A percentile compares a stretch with the other conserved stretches of the same genome.
These are phyloP conservation scores for Candida taoyuanica DNA, from an alignment of 805 yeast genomes.

Conservation along the genomic window DNA sequence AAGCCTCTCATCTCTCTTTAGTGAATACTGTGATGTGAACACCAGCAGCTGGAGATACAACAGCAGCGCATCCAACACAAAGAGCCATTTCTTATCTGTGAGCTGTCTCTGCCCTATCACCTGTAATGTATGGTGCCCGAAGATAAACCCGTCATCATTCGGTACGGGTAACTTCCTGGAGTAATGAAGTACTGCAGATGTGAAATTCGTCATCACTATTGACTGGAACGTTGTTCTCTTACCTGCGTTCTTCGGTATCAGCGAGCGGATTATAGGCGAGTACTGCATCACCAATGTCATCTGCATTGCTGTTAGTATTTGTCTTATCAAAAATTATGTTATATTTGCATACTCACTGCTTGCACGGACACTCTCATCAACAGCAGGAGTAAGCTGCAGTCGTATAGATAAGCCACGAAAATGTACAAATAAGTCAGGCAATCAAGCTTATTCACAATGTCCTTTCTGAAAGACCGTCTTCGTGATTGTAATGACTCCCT, in stretches of 20 bases:
- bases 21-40: conserved; percentile 13
- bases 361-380: conserved; percentile 13
- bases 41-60: conserved; percentile 18
- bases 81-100: conserved; percentile 14
- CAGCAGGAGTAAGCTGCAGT: conserved; percentile 24
- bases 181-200: conserved; percentile 12
- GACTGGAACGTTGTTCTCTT: conserved; percentile 14
- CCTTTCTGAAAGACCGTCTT: conserved; percentile 13
- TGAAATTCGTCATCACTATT: conserved; percentile 11
- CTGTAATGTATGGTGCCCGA: conserved; percentile 27
- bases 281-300: conserved; percentile 8
- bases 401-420: conserved; percentile 20
- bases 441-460: conserved; percentile 13
- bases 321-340: neutral
- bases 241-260: conserved; percentile 9
- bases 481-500: conserved; percentile 16
- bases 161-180: conserved; percentile 21
- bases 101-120: conserved; percentile 23
- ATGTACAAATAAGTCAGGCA: conserved; percentile 9
- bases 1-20: conserved; percentile 3
- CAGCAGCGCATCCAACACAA: conserved; percentile 13
- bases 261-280: conserved; percentile 5
- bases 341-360: conserved; percentile 9
- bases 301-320: no score
- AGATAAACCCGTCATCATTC: conserved; percentile 21